Evolutionary conservation across 2,329 filamentous ascomycete species (phyloP).

Genomic region (Eurotiales sp.): DNA sequence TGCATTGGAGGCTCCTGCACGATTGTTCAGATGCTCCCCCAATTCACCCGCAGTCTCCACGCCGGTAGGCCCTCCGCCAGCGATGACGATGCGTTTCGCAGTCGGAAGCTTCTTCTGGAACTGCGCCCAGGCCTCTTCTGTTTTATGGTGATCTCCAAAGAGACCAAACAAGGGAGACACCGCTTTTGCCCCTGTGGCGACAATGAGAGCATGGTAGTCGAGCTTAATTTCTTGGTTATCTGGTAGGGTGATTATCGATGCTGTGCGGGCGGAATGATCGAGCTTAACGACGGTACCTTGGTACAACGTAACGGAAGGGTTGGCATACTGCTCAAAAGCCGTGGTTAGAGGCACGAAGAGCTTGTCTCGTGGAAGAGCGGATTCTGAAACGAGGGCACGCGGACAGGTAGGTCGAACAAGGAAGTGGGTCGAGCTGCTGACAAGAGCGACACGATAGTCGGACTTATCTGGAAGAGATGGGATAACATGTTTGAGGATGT

Average conservation of each 20-base stretch:
- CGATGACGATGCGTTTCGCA: slow-evolving; percentile 44
- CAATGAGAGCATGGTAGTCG: slow-evolving; percentile 45
- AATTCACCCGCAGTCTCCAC: slow-evolving; percentile 50
- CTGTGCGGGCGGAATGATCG: background rate
- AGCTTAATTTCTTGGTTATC: slow-evolving; percentile 18
- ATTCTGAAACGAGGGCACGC: slow-evolving; percentile 46
- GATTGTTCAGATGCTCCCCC: slow-evolving; percentile 51
- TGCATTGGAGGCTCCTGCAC: slow-evolving; percentile 13
- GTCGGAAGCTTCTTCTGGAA: slow-evolving; percentile 40
- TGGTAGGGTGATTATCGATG: slow-evolving; percentile 27
- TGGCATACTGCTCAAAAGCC: slow-evolving; percentile 40
- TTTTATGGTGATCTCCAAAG: slow-evolving; percentile 28
- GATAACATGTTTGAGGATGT: slow-evolving; percentile 51
- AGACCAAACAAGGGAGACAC: slow-evolving; percentile 44
- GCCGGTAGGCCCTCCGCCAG: slow-evolving; percentile 24
- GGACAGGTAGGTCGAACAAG: slow-evolving; percentile 46
- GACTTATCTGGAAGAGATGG: slow-evolving; percentile 37
- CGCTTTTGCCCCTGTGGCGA: slow-evolving; percentile 49
- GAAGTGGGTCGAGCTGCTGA: slow-evolving; percentile 41
- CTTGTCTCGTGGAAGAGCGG: slow-evolving; percentile 42
- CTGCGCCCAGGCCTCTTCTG: slow-evolving; percentile 33
- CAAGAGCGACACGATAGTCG: slow-evolving; percentile 41
- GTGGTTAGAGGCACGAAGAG: slow-evolving; percentile 41
- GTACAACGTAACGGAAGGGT: slow-evolving; percentile 39
- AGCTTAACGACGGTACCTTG: slow-evolving; percentile 36